Evolutionary conservation across 768 basidiomycete genomes (phyloP), one percentile per base, ranked within the genome.

Genomic region (Pleurotus sapidus): DNA sequence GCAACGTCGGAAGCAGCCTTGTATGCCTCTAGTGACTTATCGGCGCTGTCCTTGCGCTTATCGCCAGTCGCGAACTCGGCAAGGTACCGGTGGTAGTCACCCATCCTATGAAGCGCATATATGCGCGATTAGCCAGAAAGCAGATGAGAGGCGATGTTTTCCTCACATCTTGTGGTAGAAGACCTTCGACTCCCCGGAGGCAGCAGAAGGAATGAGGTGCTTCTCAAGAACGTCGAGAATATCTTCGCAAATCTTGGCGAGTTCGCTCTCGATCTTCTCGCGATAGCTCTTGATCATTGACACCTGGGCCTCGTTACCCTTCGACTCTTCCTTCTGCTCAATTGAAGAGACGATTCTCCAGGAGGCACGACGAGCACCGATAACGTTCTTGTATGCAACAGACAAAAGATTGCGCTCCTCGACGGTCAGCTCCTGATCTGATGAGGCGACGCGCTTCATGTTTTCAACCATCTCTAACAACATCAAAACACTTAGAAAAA

Each of bases 31-130:
- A 98, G 82, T 1, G 95, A 97, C 81, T 96, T 96, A 83, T 97
- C 94, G 67, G 95, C 94, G 63, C 91, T 92, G 69, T 93, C 89
- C 79, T 94, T 93, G 76, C 95, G 91, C 83, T 94, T 94, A 77
- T 96, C 94, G 69, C 95, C 95, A 49, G 93, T 95, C 55, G 95
- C 94, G 71, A 98, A 98, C 78, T 98, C 95, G 67, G 95, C 96
- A 55, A 93, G 83, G 74, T 94, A 95, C 61, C 92, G 88, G 76
- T 90, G 91, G 75, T 94, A 95, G 70, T 94, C 93, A 57, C 91
- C 93, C 74, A 86, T 87, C 88, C 89, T 90, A 65, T 67, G 56
- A 45, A 57, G 55, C 54, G 3, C 55, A 24, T 60, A 50, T 53
- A 34, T 55, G 9, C 25, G 51, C 25, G 20, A 6, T 39, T 30